Evolutionary conservation across 1,139 yeast species (phyloP).

Genomic region (Kodamaea alishanica): DNA sequence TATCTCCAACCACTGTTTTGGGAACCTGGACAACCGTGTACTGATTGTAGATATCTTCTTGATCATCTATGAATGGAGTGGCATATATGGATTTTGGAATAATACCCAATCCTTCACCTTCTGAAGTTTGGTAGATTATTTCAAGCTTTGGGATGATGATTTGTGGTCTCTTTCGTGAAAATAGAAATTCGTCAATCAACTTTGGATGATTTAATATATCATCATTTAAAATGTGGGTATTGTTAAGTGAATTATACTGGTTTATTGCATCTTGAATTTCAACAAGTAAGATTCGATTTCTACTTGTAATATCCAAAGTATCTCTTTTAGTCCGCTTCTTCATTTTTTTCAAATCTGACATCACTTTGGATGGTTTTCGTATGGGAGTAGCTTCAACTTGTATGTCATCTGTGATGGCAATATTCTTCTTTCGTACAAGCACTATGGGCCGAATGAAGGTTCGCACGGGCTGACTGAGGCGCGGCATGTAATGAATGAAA

Average conservation of each 20-base stretch:
- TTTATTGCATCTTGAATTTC: constrained; percentile 28
- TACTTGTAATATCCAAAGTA: constrained; percentile 27
- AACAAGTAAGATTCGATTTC: constrained; percentile 20
- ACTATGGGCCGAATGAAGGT: no score
- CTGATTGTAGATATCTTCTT: constrained; percentile 11
- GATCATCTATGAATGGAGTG: constrained; percentile 12
- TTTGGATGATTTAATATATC: constrained; percentile 22
- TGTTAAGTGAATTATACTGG: constrained; percentile 4
- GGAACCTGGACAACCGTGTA: constrained; percentile 35
- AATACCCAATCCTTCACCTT: constrained; percentile 40
- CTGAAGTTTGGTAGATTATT: constrained; percentile 28
- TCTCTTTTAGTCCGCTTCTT: constrained; percentile 26
- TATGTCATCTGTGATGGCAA: constrained; percentile 1
- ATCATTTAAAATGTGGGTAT: constrained; percentile 13
- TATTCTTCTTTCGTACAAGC: constrained; percentile 3
- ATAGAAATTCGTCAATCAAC: constrained; percentile 27
- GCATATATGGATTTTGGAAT: constrained; percentile 26
- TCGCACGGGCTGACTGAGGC: no score
- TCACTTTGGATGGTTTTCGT: constrained; percentile 6
- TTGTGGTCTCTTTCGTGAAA: constrained; percentile 21
- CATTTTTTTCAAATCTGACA: constrained; percentile 12
- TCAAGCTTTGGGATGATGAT: constrained; percentile 20
- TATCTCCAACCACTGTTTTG: constrained; percentile 39
- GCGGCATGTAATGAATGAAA: no score
- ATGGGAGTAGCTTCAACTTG: background rate